Base-by-base conservation (phyloP, 2,329 filamentous ascomycete species). In the Botrytis aclada region DNA sequence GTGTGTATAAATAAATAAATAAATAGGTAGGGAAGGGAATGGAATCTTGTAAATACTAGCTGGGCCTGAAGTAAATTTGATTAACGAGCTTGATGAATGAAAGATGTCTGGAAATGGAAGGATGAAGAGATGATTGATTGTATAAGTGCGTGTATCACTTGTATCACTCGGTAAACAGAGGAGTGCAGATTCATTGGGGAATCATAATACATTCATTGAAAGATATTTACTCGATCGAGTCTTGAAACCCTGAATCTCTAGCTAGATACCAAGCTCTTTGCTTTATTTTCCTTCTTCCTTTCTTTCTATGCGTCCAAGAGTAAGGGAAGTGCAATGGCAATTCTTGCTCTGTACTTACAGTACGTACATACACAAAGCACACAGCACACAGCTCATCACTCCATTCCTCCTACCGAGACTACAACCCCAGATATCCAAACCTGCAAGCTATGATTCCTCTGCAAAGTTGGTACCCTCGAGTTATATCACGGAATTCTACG, bases 401-500 rank as follows among this genome's bases (percentile, higher is more conserved):
- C 62, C 62, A 65, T 16, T 22, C 41, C 62, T 65, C 62, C 62
- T 65, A 65, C 62, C 62, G 62, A 65, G 62, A 65, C 20, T 47
- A 47, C 62, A 29, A 45, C 10, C 20, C 29, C 32, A 22, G 41
- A 10, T 25, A 16, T 47, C 62, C 62, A 37, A 45, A 47, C 18
- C 29, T 32, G 39, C 29, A 25, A 25, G 62, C 62, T 22, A 34
- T 54, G 4, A 8, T 34, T 25, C 37, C 39, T 12, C 39, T 63
- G 25, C 37, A 12, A 41, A 32, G 12, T 1, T 29, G 37, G 37
- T 18, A 29, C 7, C 14, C 61, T 18, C n/a, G 29, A 34, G 62
- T 10, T 65, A 45, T 25, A 65, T 47, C 10, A 65, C 41, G 62
- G 62, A 65, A 65, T 65, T 65, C 62, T 65, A n/a, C 41, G 62